Evolutionary conservation across 352 stramenopile genomes (phyloP).

Genomic region (Phytophthora idaei): DNA sequence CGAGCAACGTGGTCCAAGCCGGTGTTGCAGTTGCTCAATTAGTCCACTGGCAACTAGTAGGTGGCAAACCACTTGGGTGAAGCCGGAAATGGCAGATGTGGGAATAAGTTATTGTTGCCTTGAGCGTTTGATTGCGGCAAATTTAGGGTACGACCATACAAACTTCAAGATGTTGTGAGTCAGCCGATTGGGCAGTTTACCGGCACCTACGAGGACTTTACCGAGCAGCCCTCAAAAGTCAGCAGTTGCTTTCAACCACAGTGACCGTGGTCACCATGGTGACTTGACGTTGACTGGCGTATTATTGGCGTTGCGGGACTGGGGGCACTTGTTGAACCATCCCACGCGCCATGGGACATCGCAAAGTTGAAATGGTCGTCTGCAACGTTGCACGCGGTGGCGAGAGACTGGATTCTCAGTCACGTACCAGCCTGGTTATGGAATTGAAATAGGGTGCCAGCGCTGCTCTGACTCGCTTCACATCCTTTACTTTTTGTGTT

Average conservation of each 20-base stretch:
- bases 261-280: background rate
- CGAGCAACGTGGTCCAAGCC: slow-evolving; percentile 12
- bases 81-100: slow-evolving; percentile 24
- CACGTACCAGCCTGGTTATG: slow-evolving; percentile 21
- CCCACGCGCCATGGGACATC: slow-evolving; percentile 11
- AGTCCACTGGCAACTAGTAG: background rate
- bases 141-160: slow-evolving; percentile 14
- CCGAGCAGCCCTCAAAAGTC: background rate
- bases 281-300: background rate
- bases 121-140: slow-evolving; percentile 27
- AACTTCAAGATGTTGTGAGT: slow-evolving; percentile 22
- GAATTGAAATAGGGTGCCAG: slow-evolving; percentile 17
- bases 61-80: slow-evolving; percentile 10
- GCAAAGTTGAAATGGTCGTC: slow-evolving; percentile 7
- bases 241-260: too few species aligned
- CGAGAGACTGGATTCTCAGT: slow-evolving; percentile 22
- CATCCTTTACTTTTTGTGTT: slow-evolving; percentile 14
- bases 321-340: slow-evolving; percentile 11
- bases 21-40: slow-evolving; percentile 2
- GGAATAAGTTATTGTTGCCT: background rate
- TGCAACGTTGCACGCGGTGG: slow-evolving; percentile 6
- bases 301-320: slow-evolving; percentile 13
- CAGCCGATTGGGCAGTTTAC: slow-evolving; percentile 6
- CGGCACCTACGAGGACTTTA: background rate
- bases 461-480: slow-evolving; percentile 13